A percentile compares a stretch with the other conserved stretches of the same genome.
These are phyloP conservation scores for Cladosporium sp. DNA, from an alignment of 2,329 filamentous ascomycete species.

Conservation along the genomic window DNA sequence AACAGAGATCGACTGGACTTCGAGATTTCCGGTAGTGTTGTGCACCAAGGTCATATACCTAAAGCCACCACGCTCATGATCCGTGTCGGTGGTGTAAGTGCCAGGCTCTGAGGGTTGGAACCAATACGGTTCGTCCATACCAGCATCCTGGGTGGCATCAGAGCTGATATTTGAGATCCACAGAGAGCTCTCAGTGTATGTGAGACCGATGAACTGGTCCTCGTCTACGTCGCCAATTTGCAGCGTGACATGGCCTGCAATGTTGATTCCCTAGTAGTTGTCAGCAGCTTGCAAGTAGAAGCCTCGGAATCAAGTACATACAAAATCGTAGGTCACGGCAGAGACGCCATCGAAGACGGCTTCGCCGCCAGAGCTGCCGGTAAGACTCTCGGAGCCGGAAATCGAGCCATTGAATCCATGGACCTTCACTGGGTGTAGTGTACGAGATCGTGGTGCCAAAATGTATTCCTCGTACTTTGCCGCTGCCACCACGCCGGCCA, in stretches of 20 bases:
- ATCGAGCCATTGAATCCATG: slow-evolving; percentile 39
- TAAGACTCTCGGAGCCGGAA: slow-evolving; percentile 31
- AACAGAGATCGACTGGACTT: slow-evolving; percentile 36
- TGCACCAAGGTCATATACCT: slow-evolving; percentile 48
- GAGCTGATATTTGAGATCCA: slow-evolving; percentile 50
- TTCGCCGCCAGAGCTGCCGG: slow-evolving; percentile 25
- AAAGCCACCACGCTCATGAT: slow-evolving; percentile 48
- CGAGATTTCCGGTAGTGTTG: slow-evolving; percentile 35
- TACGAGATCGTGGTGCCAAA: slow-evolving; percentile 36
- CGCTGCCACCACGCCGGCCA: slow-evolving; percentile 11
- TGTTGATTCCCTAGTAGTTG: slow-evolving; percentile 31
- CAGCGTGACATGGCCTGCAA: slow-evolving; percentile 38
- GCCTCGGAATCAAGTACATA: background rate
- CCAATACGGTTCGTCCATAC: slow-evolving; percentile 46
- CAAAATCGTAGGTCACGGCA: slow-evolving; percentile 39
- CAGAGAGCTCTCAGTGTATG: slow-evolving; percentile 39
- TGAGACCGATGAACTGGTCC: slow-evolving; percentile 39
- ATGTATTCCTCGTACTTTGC: slow-evolving; percentile 38
- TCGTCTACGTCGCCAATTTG: slow-evolving; percentile 30
- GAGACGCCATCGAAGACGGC: slow-evolving; percentile 34
- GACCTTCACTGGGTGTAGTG: slow-evolving; percentile 32
- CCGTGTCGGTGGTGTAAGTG: slow-evolving; percentile 42
- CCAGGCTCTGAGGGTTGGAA: slow-evolving; percentile 37
- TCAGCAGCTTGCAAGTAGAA: background rate
- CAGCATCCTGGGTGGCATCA: slow-evolving; percentile 35